These are phyloP conservation scores for Citrus hindsii DNA, from an alignment of 345 rosid species.

Conservation along the genomic window DNA sequence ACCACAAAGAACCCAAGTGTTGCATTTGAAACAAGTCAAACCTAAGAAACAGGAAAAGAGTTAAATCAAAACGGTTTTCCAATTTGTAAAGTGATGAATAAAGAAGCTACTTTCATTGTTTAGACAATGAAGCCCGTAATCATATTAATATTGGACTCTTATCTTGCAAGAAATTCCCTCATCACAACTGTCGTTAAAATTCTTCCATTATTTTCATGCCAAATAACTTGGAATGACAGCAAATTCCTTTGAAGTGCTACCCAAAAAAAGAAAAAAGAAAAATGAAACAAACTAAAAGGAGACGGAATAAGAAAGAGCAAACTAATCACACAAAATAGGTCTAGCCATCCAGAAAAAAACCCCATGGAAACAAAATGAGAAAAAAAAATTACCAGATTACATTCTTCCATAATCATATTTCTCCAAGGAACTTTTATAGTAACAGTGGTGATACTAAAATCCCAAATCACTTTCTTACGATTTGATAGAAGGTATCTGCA, in stretches of 20 bases:
- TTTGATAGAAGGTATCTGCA: slow-evolving; percentile 66
- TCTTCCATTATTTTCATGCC: neutral
- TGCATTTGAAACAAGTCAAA: neutral
- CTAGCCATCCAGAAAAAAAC: neutral
- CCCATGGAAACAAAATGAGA: neutral
- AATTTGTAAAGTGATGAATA: neutral
- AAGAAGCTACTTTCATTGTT: neutral
- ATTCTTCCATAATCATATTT: slow-evolving; percentile 38
- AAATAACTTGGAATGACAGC: neutral
- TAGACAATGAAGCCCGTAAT: neutral
- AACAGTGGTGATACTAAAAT: slow-evolving; percentile 46
- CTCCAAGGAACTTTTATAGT: slow-evolving; percentile 49
- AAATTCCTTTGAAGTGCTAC: no score
- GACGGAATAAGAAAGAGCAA: neutral
- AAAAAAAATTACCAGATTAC: slow-evolving; percentile 53
- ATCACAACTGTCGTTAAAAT: neutral
- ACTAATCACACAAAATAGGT: neutral
- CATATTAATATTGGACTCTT: neutral
- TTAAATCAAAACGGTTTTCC: neutral
- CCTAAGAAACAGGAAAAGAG: neutral
- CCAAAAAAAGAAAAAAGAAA: no score
- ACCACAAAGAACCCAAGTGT: neutral
- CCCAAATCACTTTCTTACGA: slow-evolving; percentile 59
- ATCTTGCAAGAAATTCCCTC: neutral
- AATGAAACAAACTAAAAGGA: neutral